Evolutionary conservation across 2,329 filamentous ascomycete genomes (phyloP).

Genomic region (Colletotrichum musicola): DNA sequence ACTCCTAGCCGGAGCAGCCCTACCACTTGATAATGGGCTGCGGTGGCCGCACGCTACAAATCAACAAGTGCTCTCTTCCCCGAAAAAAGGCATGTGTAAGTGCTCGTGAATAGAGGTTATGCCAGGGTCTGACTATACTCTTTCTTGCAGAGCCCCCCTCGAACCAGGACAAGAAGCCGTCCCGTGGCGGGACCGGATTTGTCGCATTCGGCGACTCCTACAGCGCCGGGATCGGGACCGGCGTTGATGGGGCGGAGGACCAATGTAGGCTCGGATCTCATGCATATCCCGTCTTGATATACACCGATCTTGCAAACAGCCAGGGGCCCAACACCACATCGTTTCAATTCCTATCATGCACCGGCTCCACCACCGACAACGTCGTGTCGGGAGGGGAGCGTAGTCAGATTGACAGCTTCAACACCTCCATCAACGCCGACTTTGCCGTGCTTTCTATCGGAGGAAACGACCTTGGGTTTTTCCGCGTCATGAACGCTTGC

Average conservation of each 20-base stretch:
- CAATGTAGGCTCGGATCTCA: constrained; percentile 51
- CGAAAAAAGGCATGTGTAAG: too few relatives aligned
- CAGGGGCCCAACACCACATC: constrained; percentile 45
- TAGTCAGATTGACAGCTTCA: constrained; percentile 58
- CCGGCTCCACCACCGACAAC: constrained; percentile 57
- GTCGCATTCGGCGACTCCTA: constrained; percentile 61
- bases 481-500: constrained; percentile 63
- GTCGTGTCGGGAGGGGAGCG: constrained; percentile 51
- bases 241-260: constrained; percentile 54
- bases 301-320: constrained; percentile 48
- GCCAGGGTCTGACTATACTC: too few relatives aligned
- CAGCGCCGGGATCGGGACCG: constrained; percentile 62
- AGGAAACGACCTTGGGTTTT: constrained; percentile 64
- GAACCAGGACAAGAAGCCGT: not conserved
- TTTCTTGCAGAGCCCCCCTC: constrained; percentile 1
- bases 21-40: too few relatives aligned
- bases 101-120: too few relatives aligned
- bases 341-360: constrained; percentile 62
- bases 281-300: too few relatives aligned
- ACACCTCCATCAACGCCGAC: constrained; percentile 52
- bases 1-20: too few relatives aligned
- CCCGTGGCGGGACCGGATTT: constrained; percentile 43
- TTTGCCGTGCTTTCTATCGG: constrained; percentile 62
- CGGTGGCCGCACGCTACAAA: too few relatives aligned
- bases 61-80: too few relatives aligned